Conservation (phyloP, 805 yeast genomes). For the Hanseniaspora valbyensis region DNA sequence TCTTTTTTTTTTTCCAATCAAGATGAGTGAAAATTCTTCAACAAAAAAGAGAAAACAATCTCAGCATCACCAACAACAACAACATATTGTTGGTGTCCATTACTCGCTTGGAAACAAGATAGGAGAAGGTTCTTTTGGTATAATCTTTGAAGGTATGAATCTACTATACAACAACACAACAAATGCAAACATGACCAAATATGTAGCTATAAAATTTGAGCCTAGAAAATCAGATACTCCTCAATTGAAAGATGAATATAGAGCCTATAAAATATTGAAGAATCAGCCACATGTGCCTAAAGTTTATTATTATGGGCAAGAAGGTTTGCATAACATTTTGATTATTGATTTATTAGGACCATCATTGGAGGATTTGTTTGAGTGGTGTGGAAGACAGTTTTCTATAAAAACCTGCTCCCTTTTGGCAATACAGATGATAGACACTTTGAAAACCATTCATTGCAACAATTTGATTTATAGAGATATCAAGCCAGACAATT, state of each 20-base stretch:
- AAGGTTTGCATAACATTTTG: constrained; percentile 66
- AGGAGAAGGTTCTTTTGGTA: constrained; percentile 82
- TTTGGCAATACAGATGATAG: constrained; percentile 68
- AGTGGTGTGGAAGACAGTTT: constrained; percentile 76
- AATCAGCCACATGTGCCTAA: constrained; percentile 68
- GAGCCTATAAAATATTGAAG: constrained; percentile 62
- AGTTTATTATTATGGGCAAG: constrained; percentile 77
- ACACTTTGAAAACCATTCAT: constrained; percentile 60
- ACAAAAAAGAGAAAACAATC: constrained; percentile 4
- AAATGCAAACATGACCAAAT: constrained; percentile 18
- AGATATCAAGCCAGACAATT: constrained; percentile 77
- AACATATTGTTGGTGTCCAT: constrained; percentile 43
- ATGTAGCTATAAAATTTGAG: constrained; percentile 72
- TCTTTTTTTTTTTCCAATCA: neutral
- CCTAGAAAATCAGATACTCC: constrained; percentile 76
- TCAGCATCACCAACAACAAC: constrained; percentile 23
- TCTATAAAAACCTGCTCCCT: constrained; percentile 62
- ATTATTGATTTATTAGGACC: constrained; percentile 73
- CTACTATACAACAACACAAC: constrained; percentile 41
- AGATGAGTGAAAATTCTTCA: constrained; percentile 13
- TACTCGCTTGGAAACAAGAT: constrained; percentile 73
- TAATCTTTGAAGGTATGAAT: constrained; percentile 71
- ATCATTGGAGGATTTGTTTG: constrained; percentile 70
- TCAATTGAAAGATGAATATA: constrained; percentile 67
- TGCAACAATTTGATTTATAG: constrained; percentile 67